Evolutionary conservation across 2,329 filamentous ascomycete genomes (phyloP), one percentile per base, ranked within the genome.

Genomic region (Chaetomiaceae sp.): DNA sequence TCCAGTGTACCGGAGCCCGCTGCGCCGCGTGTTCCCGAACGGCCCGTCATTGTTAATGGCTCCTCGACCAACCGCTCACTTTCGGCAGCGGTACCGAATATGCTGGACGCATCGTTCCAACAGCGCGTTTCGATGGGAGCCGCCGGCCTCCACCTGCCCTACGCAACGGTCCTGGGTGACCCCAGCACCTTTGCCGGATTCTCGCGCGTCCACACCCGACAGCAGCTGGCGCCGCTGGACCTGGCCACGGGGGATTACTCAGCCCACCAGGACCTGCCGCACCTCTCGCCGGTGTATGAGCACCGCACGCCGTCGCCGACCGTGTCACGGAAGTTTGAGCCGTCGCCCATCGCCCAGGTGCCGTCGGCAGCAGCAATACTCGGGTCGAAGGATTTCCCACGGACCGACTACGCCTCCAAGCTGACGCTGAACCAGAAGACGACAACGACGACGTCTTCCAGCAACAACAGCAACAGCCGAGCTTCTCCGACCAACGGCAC

Each of bases 231-330:
- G 12, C 74, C 77, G 6, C 63, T 80, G 15, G 77, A 81, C 55
- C 68, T 80, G 12, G 76, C 76, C 32, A 67, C 69, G 3, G 70
- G 72, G 26, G 65, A 66, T 17, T 64, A 66, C 18, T 55, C 68
- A 10, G 62, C 66, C 42, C 59, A 62, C 4, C 63, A 67, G 8
- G 75, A 78, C 8, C 59, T 69, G 40, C 69, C 72, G 34, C 75
- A 74, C 54, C 70, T 90, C 2, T 89, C 86, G 0, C 86, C 86
- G 0, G 85, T 89, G 0, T 84, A 84, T 44, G 86, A 89, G 65
- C 76, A 78, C 6, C 74, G 76, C n/a, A 84, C 82, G 0, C 83
- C 84, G 2, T 87, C 85, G 2, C 84, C 85, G 1, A 84, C 74
- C 3, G 69, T 75, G 11, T 68, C 69, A 45, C 73, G 82, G 45